Base-by-base conservation (phyloP, 345 rosid species). In the Brassica cretica region DNA sequence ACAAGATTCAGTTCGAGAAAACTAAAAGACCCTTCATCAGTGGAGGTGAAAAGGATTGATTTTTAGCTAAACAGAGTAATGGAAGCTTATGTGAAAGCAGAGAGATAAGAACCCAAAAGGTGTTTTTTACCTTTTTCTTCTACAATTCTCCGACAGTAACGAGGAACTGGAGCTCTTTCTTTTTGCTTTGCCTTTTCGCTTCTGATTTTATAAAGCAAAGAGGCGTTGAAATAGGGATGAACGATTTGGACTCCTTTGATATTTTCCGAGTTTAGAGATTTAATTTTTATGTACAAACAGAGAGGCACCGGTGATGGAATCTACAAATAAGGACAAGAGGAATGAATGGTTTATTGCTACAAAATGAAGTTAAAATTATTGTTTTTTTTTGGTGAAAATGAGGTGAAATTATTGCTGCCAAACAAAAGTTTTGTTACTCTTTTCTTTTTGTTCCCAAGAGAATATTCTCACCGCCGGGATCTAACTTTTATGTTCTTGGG, bases 101-200 rank as follows among this genome's bases (percentile, higher is more conserved):
- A 74, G 61, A 51, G 56, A 51, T 51, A 51, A 61, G 56, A 61
- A 61, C 6, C n/a, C 56, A 69, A 51, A 72, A 69, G 74, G 68
- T 72, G 10, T 49, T 65, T 68, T 67, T 73, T 74, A 73, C 71
- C 63, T 79, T 68, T 15, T 80, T 80, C 29, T 14, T 19, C 9
- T 60, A 66, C 18, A 59, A 51, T 29, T 53, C 65, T 27, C 66
- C 73, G 69, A 53, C 69, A 66, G 27, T 66, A n/a, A n/a, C 41
- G 68, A 72, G 73, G 60, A 72, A 58, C 0, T 3, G 15, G 11
- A 29, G 33, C 67, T 11, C 7, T 58, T 4, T 11, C 4, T 64
- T 15, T 53, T 64, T 56, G 25, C 59, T 53, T 33, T 66, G 35
- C 33, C 56, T 72, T 58, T 7, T 3, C 62, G 60, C 64, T 64